Evolutionary conservation across 1,139 yeast species (phyloP).

Genomic region (Scheffersomyces quercinus): DNA sequence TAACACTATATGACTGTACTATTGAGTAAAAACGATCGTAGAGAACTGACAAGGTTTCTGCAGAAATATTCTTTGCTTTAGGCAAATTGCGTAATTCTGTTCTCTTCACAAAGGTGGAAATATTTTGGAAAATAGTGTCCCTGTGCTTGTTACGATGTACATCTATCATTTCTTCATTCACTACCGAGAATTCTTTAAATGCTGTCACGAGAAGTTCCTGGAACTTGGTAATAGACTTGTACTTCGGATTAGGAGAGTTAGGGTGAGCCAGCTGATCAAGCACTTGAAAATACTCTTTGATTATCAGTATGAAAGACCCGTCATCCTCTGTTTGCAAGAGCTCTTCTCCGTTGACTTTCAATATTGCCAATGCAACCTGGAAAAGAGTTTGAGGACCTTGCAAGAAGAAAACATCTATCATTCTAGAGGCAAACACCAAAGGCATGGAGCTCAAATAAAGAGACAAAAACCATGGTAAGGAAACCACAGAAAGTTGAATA

Average conservation of each 20-base stretch:
- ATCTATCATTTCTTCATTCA: conserved; percentile 73
- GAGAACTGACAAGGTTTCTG: conserved; percentile 62
- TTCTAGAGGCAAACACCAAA: conserved; percentile 85
- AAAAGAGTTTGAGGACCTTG: conserved; percentile 90
- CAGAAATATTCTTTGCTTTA: conserved; percentile 60
- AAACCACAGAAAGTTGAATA: conserved; percentile 91
- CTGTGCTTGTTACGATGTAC: conserved; percentile 72
- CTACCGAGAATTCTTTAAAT: conserved; percentile 81
- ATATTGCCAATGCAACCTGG: conserved; percentile 88
- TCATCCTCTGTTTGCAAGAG: conserved; percentile 83
- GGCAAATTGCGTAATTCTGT: conserved; percentile 88
- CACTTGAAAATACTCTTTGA: conserved; percentile 78
- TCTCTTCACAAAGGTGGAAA: conserved; percentile 86
- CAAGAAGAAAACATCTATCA: conserved; percentile 85
- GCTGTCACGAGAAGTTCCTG: conserved; percentile 91
- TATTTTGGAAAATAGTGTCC: conserved; percentile 77
- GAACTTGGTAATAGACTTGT: conserved; percentile 73
- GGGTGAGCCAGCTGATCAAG: conserved; percentile 84
- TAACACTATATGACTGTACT: conserved; percentile 63
- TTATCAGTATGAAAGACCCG: conserved; percentile 82
- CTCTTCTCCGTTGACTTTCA: conserved; percentile 84
- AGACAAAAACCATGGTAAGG: conserved; percentile 95
- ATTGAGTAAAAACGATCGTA: conserved; percentile 86
- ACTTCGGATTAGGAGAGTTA: conserved; percentile 62
- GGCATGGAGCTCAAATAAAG: conserved; percentile 93